Conservation (phyloP, 208 protist species). For the Tetramitus jugosus region DNA sequence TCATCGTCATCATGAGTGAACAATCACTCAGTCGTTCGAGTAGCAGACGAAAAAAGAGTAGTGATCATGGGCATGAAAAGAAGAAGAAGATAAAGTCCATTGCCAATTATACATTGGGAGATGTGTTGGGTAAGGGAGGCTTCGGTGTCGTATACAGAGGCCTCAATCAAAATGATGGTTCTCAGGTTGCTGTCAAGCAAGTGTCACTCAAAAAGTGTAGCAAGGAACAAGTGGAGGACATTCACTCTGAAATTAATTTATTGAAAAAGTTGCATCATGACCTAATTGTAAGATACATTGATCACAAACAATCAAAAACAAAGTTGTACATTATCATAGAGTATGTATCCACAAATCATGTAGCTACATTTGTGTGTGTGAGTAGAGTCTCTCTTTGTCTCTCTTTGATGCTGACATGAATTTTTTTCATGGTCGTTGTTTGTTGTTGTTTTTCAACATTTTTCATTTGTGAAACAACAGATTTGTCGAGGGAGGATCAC, state of each 20-base stretch:
- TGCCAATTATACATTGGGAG: too few species aligned
- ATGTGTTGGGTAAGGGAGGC: constrained; percentile 41
- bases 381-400: too few species aligned
- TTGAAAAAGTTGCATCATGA: constrained; percentile 56
- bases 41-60: too few species aligned
- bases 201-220: constrained; percentile 35
- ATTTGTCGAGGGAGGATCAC: constrained; percentile 67
- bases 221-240: constrained; percentile 36
- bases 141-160: constrained; percentile 53
- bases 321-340: constrained; percentile 72
- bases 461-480: too few species aligned
- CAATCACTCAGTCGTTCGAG: too few species aligned
- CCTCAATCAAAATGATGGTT: constrained; percentile 47
- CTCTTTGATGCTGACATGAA: too few species aligned
- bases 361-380: constrained; percentile 16
- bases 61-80: too few species aligned
- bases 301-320: constrained; percentile 48
- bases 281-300: constrained; percentile 70
- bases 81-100: too few species aligned
- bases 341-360: too few species aligned
- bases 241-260: constrained; percentile 53
- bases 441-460: constrained; percentile 26
- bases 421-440: too few species aligned
- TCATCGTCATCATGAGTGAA: too few species aligned
- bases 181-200: constrained; percentile 58